phyloP scores from a whole-genome alignment of 2,329 filamentous ascomycete genomes.

The Trichocomaceae sp. region DNA sequence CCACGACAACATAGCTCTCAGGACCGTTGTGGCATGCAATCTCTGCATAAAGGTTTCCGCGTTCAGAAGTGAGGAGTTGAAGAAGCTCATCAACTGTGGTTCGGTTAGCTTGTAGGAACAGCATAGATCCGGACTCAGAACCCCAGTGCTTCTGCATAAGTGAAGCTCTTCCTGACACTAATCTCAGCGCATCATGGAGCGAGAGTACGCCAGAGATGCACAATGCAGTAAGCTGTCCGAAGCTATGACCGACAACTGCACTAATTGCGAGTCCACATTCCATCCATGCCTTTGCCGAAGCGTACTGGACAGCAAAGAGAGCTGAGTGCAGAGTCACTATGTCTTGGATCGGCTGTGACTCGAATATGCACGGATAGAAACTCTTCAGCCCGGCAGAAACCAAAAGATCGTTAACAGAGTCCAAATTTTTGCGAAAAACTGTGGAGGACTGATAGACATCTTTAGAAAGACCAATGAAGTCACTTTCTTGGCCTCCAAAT shows the following conservation, averaged over 20 bases:
- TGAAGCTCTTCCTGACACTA: conserved; percentile 27
- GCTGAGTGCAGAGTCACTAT: not conserved
- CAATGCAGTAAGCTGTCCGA: conserved; percentile 16
- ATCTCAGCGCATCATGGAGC: conserved; percentile 21
- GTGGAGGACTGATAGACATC: too few relatives aligned
- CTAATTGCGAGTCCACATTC: not conserved
- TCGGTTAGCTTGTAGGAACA: conserved; percentile 24
- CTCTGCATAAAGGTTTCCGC: conserved; percentile 8
- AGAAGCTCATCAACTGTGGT: not conserved
- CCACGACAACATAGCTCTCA: conserved; percentile 19
- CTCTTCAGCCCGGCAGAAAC: too few relatives aligned
- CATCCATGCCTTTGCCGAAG: conserved; percentile 4
- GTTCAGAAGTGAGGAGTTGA: conserved; percentile 12
- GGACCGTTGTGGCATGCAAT: conserved; percentile 25
- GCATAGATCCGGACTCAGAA: conserved; percentile 27
- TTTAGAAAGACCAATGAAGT: too few relatives aligned
- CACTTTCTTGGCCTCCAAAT: too few relatives aligned
- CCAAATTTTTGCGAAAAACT: too few relatives aligned
- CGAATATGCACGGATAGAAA: not conserved
- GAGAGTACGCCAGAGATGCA: conserved; percentile 11
- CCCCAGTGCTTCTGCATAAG: conserved; percentile 30
- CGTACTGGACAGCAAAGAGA: conserved; percentile 1
- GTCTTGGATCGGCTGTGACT: not conserved
- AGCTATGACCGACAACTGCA: conserved; percentile 14
- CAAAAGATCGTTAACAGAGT: too few relatives aligned